These are phyloP conservation scores for Alternaria alternata DNA, from an alignment of 2,329 filamentous ascomycete species.

Conservation along the genomic window DNA sequence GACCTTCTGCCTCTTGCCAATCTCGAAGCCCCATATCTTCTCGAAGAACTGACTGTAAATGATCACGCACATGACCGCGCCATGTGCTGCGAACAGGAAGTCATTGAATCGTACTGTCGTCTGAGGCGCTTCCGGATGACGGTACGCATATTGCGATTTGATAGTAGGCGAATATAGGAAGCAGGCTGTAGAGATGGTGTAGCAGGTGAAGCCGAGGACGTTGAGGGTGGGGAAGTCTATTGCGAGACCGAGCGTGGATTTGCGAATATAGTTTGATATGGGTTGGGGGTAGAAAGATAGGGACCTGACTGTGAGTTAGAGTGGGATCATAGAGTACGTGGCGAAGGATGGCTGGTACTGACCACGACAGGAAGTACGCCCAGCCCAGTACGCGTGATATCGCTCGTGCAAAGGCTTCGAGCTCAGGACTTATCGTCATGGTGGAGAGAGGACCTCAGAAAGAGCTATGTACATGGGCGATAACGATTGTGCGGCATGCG, in stretches of 20 bases:
- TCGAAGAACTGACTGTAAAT: constrained; percentile 81
- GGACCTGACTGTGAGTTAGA: constrained; percentile 63
- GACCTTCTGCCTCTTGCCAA: constrained; percentile 62
- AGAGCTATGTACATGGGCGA: constrained; percentile 9
- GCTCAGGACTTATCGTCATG: constrained; percentile 19
- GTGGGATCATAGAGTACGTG: background rate
- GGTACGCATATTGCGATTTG: constrained; percentile 80
- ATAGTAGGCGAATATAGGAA: constrained; percentile 84
- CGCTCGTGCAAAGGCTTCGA: constrained; percentile 42
- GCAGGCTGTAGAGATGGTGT: constrained; percentile 75
- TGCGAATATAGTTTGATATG: constrained; percentile 77
- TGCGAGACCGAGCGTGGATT: constrained; percentile 81
- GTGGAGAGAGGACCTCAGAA: background rate
- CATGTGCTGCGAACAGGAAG: constrained; percentile 85
- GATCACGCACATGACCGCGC: constrained; percentile 73
- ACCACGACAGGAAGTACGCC: constrained; percentile 50
- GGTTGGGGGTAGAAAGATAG: constrained; percentile 93
- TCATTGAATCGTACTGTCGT: constrained; percentile 92
- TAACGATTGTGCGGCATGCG: constrained; percentile 4
- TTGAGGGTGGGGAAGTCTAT: constrained; percentile 88
- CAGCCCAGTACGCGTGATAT: constrained; percentile 48
- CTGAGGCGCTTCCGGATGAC: constrained; percentile 75
- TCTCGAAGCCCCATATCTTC: constrained; percentile 77
- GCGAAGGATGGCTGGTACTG: background rate
- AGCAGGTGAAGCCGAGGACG: constrained; percentile 74